Conservation (phyloP, 1,284 basidiomycete species). For the Sutorius eximius region DNA sequence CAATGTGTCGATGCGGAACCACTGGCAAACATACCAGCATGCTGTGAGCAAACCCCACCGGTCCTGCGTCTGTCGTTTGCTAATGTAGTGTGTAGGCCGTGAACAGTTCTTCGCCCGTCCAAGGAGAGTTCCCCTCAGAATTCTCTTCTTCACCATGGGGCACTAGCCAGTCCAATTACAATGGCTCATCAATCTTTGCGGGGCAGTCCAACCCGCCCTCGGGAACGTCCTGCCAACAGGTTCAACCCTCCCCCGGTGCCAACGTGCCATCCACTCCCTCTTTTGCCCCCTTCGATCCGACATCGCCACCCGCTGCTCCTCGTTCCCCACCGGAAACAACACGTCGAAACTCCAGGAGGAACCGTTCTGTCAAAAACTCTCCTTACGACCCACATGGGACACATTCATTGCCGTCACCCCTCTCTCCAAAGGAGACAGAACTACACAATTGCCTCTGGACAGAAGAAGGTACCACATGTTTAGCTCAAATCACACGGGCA, state of each 20-base stretch:
- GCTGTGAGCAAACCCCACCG: background rate
- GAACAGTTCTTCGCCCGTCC: background rate
- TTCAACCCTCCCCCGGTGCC: background rate
- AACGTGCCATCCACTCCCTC: too few species aligned
- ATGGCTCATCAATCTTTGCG: background rate
- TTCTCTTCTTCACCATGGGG: background rate
- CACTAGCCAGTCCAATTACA: background rate
- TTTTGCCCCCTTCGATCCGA: background rate
- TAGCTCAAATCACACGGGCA: background rate
- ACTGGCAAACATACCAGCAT: rapidly evolving
- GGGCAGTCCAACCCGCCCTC: too few species aligned
- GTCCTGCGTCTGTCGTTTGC: background rate
- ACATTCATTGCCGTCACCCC: conserved; percentile 2
- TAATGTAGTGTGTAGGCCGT: conserved; percentile 8
- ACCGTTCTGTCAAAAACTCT: background rate
- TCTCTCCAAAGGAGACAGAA: background rate
- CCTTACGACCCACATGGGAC: background rate
- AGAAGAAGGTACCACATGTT: conserved; percentile 10
- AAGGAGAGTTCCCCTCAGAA: background rate
- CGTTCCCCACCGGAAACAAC: background rate
- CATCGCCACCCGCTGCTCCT: background rate
- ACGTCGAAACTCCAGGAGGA: background rate
- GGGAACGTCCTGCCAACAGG: background rate
- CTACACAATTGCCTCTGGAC: conserved; percentile 12
- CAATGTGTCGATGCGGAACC: too few species aligned